Evolutionary conservation across 169 alveolate species (phyloP).

Genomic region (Amoebophrya sp.): DNA sequence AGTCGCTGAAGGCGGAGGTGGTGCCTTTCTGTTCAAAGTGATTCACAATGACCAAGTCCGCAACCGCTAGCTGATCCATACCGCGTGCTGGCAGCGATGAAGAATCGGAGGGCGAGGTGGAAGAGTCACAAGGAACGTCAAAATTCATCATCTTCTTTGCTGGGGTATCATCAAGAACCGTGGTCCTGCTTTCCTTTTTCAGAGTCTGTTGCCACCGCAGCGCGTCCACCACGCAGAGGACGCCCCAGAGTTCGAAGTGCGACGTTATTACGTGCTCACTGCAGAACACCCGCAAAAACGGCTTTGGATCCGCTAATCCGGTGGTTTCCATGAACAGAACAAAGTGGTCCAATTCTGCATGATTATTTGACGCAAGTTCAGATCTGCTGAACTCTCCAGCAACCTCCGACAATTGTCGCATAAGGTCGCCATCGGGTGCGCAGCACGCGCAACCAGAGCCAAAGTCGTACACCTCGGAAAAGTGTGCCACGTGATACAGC

Average conservation of each 20-base stretch:
- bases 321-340: neutral
- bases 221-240: neutral
- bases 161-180: no score
- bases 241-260: neutral
- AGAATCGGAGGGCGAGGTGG: no score
- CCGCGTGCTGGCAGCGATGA: no score
- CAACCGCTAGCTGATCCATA: neutral
- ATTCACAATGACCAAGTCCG: neutral
- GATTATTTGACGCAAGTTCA: no score
- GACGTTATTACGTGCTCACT: neutral
- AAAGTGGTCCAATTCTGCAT: no score
- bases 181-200: no score
- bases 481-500: neutral
- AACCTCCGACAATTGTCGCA: neutral
- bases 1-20: no score
- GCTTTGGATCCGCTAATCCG: neutral
- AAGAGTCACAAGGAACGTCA: no score
- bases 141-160: no score
- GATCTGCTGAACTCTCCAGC: neutral
- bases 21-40: no score
- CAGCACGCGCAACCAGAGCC: constrained; percentile 11
- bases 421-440: neutral
- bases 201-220: neutral
- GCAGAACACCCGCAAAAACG: neutral
- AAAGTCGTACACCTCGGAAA: neutral